phyloP scores from a whole-genome alignment of 129 eudicot species.

The Flaveria linearis region DNA sequence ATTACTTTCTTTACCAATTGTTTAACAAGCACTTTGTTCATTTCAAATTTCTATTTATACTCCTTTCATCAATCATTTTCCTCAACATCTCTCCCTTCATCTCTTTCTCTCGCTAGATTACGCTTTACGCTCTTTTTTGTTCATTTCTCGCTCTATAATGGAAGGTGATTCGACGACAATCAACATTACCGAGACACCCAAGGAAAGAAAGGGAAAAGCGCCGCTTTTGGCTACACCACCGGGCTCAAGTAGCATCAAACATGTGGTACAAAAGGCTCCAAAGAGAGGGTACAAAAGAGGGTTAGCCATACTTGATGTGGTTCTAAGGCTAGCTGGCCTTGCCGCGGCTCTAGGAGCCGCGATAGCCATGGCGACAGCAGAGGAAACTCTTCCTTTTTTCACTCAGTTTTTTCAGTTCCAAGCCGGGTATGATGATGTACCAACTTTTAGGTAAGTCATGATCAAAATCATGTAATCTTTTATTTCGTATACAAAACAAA shows the following conservation, averaged over 20 bases:
- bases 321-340: conserved; percentile 60
- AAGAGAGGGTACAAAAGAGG: conserved; percentile 53
- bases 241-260: conserved; percentile 26
- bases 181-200: conserved; percentile 46
- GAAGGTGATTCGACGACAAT: conserved; percentile 48
- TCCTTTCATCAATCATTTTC: conserved; percentile 17
- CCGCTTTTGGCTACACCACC: conserved; percentile 57
- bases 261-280: conserved; percentile 18
- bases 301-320: conserved; percentile 63
- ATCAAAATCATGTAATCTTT: not conserved
- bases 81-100: not conserved
- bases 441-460: conserved; percentile 65
- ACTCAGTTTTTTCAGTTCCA: conserved; percentile 85
- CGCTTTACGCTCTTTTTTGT: not conserved
- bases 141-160: conserved; percentile 26
- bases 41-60: conserved; percentile 20
- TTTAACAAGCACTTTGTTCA: conserved; percentile 32
- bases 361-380: conserved; percentile 70
- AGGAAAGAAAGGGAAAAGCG: conserved; percentile 73
- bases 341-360: conserved; percentile 67
- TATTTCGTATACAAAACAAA: not conserved
- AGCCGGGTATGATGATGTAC: conserved; percentile 70
- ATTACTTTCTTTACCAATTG: conserved; percentile 22
- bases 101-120: not conserved
- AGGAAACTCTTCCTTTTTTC: conserved; percentile 90